Evolutionary conservation across 805 yeast species (phyloP).

Genomic region (Peterozyma xylosa): DNA sequence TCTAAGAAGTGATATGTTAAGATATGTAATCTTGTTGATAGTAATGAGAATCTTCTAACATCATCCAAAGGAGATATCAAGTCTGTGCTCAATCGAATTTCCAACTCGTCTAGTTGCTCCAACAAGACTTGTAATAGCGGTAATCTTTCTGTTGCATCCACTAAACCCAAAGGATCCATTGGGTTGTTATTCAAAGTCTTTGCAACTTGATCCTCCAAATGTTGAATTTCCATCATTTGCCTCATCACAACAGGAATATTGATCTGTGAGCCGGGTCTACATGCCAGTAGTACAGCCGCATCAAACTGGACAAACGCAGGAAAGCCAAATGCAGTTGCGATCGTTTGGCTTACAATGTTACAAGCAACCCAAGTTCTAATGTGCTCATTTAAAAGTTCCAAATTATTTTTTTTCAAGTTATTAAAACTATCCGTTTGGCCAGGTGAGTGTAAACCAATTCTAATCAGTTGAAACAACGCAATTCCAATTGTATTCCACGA

Average conservation of each 20-base stretch:
- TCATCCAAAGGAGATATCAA: slow-evolving; percentile 47
- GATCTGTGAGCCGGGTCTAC: slow-evolving; percentile 35
- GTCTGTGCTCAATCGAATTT: slow-evolving; percentile 38
- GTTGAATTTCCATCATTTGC: slow-evolving; percentile 76
- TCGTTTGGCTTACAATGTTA: slow-evolving; percentile 80
- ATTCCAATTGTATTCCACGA: slow-evolving; percentile 94
- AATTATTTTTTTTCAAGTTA: slow-evolving; percentile 36
- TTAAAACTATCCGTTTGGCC: slow-evolving; percentile 40
- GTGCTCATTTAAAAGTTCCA: slow-evolving; percentile 60
- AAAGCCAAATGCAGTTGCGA: slow-evolving; percentile 90
- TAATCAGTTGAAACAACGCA: slow-evolving; percentile 85
- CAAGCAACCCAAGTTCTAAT: slow-evolving; percentile 90
- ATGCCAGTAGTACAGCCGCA: slow-evolving; percentile 50
- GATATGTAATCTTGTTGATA: slow-evolving; percentile 75
- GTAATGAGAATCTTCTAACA: slow-evolving; percentile 58
- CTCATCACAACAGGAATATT: slow-evolving; percentile 53
- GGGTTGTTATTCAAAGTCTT: slow-evolving; percentile 68
- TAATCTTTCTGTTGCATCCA: slow-evolving; percentile 61
- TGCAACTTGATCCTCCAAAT: slow-evolving; percentile 80
- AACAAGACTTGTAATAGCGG: slow-evolving; percentile 67
- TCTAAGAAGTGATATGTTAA: slow-evolving; percentile 78
- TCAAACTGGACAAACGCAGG: slow-evolving; percentile 90
- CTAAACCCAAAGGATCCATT: slow-evolving; percentile 57
- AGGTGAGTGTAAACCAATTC: slow-evolving; percentile 86
- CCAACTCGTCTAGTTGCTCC: slow-evolving; percentile 71